Percentiles rank a stretch among this genome's conserved stretches.
Evolutionary conservation across 495 filamentous ascomycete species (phyloP).

Genomic region (Pseudotulostoma volvatum): DNA sequence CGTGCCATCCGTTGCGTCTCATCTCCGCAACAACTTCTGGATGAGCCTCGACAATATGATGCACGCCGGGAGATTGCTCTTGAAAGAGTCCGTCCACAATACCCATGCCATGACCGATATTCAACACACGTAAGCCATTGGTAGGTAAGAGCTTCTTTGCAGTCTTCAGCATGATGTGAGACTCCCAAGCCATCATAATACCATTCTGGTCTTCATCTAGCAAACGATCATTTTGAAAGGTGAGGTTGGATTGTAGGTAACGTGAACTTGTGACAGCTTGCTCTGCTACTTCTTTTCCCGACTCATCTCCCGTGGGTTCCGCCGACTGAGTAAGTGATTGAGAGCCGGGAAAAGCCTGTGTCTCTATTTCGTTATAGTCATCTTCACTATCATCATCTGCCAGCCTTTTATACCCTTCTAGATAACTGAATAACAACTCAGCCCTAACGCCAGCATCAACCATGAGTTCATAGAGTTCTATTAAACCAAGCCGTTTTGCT

Average conservation of each 20-base stretch:
- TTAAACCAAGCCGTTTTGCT: constrained; percentile 50
- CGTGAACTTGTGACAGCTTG: constrained; percentile 41
- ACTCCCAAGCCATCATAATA: constrained; percentile 98
- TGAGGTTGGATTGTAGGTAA: constrained; percentile 65
- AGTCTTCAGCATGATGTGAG: constrained; percentile 67
- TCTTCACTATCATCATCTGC: constrained; percentile 27
- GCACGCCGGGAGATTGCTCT: constrained; percentile 40
- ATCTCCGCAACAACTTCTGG: constrained; percentile 62
- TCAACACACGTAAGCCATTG: constrained; percentile 55
- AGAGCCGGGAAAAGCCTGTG: constrained; percentile 6
- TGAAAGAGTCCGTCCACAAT: constrained; percentile 83
- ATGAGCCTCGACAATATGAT: constrained; percentile 91
- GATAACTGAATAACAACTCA: constrained; percentile 60
- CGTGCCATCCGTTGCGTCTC: constrained; percentile 42
- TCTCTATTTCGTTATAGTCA: constrained; percentile 12
- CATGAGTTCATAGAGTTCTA: constrained; percentile 64
- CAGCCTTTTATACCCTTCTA: constrained; percentile 65
- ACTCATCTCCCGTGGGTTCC: constrained; percentile 1
- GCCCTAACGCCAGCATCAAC: constrained; percentile 87
- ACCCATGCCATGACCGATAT: constrained; percentile 93
- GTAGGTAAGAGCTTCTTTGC: constrained; percentile 46
- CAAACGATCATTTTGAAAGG: constrained; percentile 56
- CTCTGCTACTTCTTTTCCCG: constrained; percentile 11
- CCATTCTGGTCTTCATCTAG: constrained; percentile 71
- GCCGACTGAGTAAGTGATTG: constrained; percentile 1